Evolutionary conservation across 1,139 yeast genomes (phyloP).

Genomic region (Eremothecium cymbalariae): DNA sequence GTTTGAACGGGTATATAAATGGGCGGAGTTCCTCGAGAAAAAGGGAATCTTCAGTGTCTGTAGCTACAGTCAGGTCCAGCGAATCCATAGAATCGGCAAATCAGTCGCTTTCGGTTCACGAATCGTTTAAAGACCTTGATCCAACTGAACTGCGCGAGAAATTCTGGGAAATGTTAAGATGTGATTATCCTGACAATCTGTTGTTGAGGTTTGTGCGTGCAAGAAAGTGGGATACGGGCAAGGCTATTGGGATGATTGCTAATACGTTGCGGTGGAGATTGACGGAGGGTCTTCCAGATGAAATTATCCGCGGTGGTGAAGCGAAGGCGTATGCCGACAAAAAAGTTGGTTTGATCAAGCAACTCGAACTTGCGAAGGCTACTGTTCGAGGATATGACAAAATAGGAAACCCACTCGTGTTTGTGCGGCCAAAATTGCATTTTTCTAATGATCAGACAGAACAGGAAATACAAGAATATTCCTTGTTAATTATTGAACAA

Average conservation of each 20-base stretch:
- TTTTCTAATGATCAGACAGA: slow-evolving; percentile 62
- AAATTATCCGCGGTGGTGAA: slow-evolving; percentile 56
- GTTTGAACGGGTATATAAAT: slow-evolving; percentile 14
- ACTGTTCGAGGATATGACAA: slow-evolving; percentile 58
- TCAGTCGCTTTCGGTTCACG: slow-evolving; percentile 29
- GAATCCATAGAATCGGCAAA: slow-evolving; percentile 27
- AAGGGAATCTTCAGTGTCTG: slow-evolving; percentile 10
- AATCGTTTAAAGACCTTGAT: slow-evolving; percentile 35
- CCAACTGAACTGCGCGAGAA: slow-evolving; percentile 40
- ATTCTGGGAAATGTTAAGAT: slow-evolving; percentile 51
- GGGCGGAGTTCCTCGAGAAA: slow-evolving; percentile 9
- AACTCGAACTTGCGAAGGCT: slow-evolving; percentile 48
- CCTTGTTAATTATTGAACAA: slow-evolving; percentile 61
- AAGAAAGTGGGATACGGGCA: slow-evolving; percentile 61
- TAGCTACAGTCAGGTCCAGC: slow-evolving; percentile 24
- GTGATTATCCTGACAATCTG: slow-evolving; percentile 65
- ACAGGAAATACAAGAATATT: slow-evolving; percentile 57
- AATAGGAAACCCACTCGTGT: slow-evolving; percentile 59
- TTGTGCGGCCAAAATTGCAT: slow-evolving; percentile 66
- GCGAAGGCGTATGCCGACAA: slow-evolving; percentile 30
- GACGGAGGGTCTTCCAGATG: slow-evolving; percentile 49
- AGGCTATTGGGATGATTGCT: slow-evolving; percentile 57
- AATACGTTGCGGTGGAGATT: slow-evolving; percentile 63
- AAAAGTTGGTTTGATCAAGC: slow-evolving; percentile 32
- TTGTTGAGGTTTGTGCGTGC: slow-evolving; percentile 63